Evolutionary conservation across 805 yeast genomes (phyloP).

Genomic region (Barnettozyma populi): DNA sequence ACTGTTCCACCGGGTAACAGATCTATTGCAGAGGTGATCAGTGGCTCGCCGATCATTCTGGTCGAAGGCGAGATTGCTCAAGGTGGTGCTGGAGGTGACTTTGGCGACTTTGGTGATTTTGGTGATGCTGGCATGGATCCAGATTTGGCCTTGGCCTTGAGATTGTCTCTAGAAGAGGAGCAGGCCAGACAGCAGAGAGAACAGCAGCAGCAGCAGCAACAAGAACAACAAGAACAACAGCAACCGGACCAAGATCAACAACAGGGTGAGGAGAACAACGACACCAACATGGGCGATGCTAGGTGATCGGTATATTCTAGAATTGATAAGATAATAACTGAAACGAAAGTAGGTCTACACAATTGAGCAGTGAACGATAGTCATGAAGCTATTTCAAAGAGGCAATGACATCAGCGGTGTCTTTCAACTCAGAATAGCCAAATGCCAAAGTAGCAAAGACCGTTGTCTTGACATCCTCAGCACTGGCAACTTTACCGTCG

Average conservation of each 20-base stretch:
- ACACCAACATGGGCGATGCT: slow-evolving; percentile 9
- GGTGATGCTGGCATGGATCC: slow-evolving; percentile 94
- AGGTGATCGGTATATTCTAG: background rate
- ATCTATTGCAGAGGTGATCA: slow-evolving; percentile 74
- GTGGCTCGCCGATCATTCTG: slow-evolving; percentile 65
- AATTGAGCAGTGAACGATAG: background rate
- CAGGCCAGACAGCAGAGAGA: slow-evolving; percentile 84
- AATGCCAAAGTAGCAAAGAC: slow-evolving; percentile 17
- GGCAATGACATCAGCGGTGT: slow-evolving; percentile 8
- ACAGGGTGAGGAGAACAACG: background rate
- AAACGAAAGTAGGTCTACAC: background rate
- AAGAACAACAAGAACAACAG: slow-evolving; percentile 3
- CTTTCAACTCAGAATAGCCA: slow-evolving; percentile 11
- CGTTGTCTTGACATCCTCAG: slow-evolving; percentile 10
- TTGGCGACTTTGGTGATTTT: slow-evolving; percentile 50
- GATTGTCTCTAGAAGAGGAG: slow-evolving; percentile 93
- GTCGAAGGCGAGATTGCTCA: slow-evolving; percentile 47
- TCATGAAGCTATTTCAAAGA: background rate
- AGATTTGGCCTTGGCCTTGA: slow-evolving; percentile 90
- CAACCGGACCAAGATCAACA: slow-evolving; percentile 1
- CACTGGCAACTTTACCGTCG: slow-evolving; percentile 12
- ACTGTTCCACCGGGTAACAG: slow-evolving; percentile 87
- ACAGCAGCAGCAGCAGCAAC: slow-evolving; percentile 11
- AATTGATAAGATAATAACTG: background rate
- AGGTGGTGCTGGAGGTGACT: slow-evolving; percentile 35